Base-by-base conservation (phyloP, 1,284 basidiomycete genomes). In the Apiotrichum montevideense region DNA sequence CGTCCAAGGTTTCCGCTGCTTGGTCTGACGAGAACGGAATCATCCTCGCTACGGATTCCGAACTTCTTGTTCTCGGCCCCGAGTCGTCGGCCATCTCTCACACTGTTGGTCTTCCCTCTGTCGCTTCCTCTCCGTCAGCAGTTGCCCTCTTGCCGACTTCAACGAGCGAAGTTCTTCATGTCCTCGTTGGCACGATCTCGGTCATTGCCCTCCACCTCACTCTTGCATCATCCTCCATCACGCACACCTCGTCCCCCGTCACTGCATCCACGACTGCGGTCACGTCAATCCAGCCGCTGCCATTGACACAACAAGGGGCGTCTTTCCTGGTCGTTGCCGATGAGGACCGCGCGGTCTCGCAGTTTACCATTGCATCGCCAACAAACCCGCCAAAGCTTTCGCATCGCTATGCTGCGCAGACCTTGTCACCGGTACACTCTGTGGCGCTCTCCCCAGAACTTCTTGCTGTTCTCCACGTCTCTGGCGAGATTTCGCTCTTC, bases 251-350 rank as follows among this genome's bases (percentile, higher is more conserved):
- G 3, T 52, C 66, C 6, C 65, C 72, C n/a, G 51, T 76, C 21
- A 72, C 74, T 1, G 73, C 70, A 2, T 72, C 74, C 4, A 72
- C 74, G 2, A 66, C 74, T 3, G 64, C 69, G 3, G 66, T 76
- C 59, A 71, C 71, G 11, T 66, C 67, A 8, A 52, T 77, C 34
- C 52, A 65, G 6, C 64, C 73, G 11, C 52, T 76, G 8, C 67
- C 73, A n/a, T 51, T 63, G 40, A 55, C 65, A 34, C 56, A 66
- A 29, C 63, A 67, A 46, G 72, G 67, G 1, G 57, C 58, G 4
- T 73, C 69, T 6, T 88, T 91, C 71, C 75, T 87, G 44, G 87
- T 87, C 4, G 80, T 82, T 21, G 87, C 88, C 5, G 84, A 87
- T 65, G 82, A 81, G 35, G 88, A 91, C 73, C 83, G 88, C 21